Evolutionary conservation across 768 basidiomycete genomes (phyloP).

Genomic region (Russula sp.): DNA sequence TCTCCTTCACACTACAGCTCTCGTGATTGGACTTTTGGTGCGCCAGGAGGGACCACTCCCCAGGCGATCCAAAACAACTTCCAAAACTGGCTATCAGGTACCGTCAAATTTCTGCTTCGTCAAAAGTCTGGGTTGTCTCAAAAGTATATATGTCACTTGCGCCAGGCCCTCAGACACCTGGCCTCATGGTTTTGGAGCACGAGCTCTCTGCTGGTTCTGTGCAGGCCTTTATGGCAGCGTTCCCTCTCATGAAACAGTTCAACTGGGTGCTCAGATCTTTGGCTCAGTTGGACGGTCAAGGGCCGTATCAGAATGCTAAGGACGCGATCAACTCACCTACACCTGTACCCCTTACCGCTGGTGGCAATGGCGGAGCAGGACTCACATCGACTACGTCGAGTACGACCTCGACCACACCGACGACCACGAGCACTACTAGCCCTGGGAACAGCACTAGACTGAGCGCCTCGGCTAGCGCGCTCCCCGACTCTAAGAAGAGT

Average conservation of each 20-base stretch:
- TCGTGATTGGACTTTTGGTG: constrained; percentile 64
- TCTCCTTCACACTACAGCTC: constrained; percentile 40
- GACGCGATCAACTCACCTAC: neutral
- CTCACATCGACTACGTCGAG: neutral
- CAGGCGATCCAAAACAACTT: constrained; percentile 44
- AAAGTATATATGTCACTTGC: neutral
- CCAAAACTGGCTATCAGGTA: constrained; percentile 52
- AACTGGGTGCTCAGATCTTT: constrained; percentile 68
- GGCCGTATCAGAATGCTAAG: constrained; percentile 16
- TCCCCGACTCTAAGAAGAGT: neutral
- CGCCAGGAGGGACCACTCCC: constrained; percentile 38
- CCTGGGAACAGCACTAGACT: neutral
- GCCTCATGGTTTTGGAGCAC: constrained; percentile 81
- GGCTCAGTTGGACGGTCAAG: constrained; percentile 31
- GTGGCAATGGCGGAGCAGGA: constrained; percentile 11
- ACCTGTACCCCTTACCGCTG: constrained; percentile 3
- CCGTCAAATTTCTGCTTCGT: neutral
- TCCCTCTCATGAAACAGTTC: constrained; percentile 54
- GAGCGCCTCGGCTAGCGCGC: neutral
- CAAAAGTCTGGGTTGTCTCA: neutral
- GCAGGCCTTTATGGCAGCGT: constrained; percentile 58
- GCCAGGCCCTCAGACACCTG: constrained; percentile 63
- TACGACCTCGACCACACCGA: neutral
- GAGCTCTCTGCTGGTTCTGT: constrained; percentile 62
- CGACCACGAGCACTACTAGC: neutral